Evolutionary conservation across 2,329 filamentous ascomycete species (phyloP).

Genomic region (Exophiala aquamarina): DNA sequence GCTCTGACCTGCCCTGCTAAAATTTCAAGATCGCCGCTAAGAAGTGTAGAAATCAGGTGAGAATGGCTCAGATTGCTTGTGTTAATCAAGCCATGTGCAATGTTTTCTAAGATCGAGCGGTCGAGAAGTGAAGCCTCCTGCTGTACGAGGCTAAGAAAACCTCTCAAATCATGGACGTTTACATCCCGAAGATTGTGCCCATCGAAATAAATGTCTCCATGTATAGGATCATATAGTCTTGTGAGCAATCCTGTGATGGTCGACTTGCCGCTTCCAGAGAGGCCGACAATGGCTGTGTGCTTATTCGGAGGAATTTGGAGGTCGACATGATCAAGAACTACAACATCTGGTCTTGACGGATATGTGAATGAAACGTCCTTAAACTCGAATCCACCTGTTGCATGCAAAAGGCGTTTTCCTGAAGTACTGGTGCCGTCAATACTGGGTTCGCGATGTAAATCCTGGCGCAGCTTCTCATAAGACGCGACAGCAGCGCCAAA

Average conservation of each 20-base stretch:
- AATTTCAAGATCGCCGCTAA: constrained; percentile 4
- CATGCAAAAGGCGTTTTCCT: background rate
- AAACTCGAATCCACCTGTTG: constrained; percentile 32
- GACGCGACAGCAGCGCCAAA: constrained; percentile 53
- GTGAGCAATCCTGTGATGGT: constrained; percentile 41
- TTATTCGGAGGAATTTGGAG: constrained; percentile 36
- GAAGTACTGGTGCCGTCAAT: constrained; percentile 40
- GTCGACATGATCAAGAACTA: constrained; percentile 35
- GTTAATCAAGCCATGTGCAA: constrained; percentile 50
- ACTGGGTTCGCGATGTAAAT: constrained; percentile 53
- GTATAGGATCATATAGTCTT: constrained; percentile 38
- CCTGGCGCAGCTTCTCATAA: constrained; percentile 58
- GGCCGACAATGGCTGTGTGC: constrained; percentile 47
- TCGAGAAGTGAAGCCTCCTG: constrained; percentile 54
- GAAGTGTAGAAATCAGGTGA: constrained; percentile 29
- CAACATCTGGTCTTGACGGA: constrained; percentile 37
- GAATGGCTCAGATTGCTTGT: constrained; percentile 32
- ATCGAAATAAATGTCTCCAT: constrained; percentile 34
- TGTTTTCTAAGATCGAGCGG: constrained; percentile 54
- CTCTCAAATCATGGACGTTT: constrained; percentile 37
- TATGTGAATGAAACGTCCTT: constrained; percentile 37
- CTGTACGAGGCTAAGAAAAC: constrained; percentile 44
- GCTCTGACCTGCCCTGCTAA: constrained; percentile 9
- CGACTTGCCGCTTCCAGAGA: constrained; percentile 54
- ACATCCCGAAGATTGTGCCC: constrained; percentile 32